These are phyloP conservation scores for Lanmaoa pseudosensibilis DNA, from an alignment of 768 basidiomycete genomes.

Conservation along the genomic window DNA sequence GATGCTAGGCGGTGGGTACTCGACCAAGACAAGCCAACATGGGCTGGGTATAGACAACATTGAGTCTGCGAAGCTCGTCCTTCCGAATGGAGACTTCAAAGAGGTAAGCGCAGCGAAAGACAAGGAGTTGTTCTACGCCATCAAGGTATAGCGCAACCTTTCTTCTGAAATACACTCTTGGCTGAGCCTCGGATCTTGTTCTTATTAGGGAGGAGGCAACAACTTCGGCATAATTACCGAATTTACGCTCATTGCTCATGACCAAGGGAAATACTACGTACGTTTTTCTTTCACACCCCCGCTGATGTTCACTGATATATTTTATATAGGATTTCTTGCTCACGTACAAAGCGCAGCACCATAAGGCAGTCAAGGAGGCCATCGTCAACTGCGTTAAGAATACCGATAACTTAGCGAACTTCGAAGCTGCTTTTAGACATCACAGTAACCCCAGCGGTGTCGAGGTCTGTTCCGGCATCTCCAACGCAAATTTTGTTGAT, in stretches of 20 bases:
- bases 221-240: conserved; percentile 32
- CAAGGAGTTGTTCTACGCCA: background rate
- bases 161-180: background rate
- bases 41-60: conserved; percentile 38
- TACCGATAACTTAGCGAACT: conserved; percentile 7
- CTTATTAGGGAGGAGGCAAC: conserved; percentile 22
- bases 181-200: background rate
- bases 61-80: conserved; percentile 25
- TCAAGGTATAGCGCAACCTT: background rate
- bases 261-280: conserved; percentile 10
- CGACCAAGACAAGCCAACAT: conserved; percentile 34
- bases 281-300: background rate
- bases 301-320: background rate
- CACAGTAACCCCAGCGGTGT: background rate
- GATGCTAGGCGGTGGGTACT: conserved; percentile 37
- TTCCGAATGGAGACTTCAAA: conserved; percentile 28
- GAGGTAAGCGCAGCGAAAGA: background rate
- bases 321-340: conserved; percentile 5
- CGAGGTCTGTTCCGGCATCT: background rate
- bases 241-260: conserved; percentile 21
- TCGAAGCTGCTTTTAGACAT: conserved; percentile 7
- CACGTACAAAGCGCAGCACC: background rate
- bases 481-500: background rate
- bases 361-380: conserved; percentile 4
- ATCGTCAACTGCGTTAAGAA: background rate